Conservation (phyloP, 768 basidiomycete genomes). For the Piloderma croceum region DNA sequence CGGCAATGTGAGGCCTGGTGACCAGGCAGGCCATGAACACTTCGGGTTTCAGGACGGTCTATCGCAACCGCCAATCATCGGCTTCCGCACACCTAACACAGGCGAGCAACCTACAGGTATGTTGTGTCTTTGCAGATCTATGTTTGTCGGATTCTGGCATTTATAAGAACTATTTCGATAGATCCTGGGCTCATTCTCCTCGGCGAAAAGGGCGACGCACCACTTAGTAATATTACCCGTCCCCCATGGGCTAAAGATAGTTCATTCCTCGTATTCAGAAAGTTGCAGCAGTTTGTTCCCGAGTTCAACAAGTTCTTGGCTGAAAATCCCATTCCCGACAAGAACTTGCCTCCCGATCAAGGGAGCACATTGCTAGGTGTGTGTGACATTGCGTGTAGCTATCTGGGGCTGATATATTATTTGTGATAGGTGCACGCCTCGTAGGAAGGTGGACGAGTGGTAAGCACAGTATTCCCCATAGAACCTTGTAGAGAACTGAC, state of each 20-base stretch:
- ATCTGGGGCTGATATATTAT: conserved; percentile 14
- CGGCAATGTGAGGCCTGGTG: conserved; percentile 20
- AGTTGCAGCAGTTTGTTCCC: conserved; percentile 28
- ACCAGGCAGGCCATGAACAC: conserved; percentile 31
- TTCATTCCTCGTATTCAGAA: conserved; percentile 30
- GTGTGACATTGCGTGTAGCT: conserved; percentile 1
- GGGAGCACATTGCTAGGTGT: conserved; percentile 6
- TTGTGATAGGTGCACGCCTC: conserved; percentile 25
- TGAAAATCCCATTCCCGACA: conserved; percentile 2
- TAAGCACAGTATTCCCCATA: conserved; percentile 2
- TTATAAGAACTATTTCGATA: conserved; percentile 7
- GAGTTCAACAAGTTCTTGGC: conserved; percentile 20
- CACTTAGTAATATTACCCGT: conserved; percentile 25
- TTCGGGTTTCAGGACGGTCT: conserved; percentile 24
- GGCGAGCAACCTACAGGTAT: too few relatives aligned
- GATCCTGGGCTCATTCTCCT: conserved; percentile 15
- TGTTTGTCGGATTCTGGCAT: conserved; percentile 8
- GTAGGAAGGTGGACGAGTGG: conserved; percentile 27
- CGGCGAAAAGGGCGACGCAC: conserved; percentile 22
- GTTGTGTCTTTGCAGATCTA: background rate
- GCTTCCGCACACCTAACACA: too few relatives aligned
- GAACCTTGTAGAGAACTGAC: background rate
- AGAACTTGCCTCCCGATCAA: conserved; percentile 4
- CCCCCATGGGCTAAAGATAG: conserved; percentile 31
- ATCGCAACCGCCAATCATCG: conserved; percentile 18